phyloP scores from a whole-genome alignment of 257 asterid genomes.

The Lantana camara region DNA sequence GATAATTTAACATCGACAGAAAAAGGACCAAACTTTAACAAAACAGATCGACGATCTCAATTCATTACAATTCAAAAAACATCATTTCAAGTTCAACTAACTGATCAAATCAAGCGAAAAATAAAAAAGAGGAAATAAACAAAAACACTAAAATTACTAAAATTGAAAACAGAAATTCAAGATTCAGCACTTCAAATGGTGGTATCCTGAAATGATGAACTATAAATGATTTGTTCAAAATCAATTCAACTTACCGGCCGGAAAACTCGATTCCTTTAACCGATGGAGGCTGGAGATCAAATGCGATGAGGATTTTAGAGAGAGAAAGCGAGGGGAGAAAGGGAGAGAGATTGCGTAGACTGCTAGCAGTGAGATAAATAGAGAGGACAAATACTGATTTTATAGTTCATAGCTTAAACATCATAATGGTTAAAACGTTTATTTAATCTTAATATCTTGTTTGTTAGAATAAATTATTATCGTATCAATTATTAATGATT shows the following conservation, averaged over 20 bases:
- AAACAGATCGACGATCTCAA: slow-evolving; percentile 27
- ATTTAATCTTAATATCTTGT: neutral
- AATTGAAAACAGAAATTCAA: slow-evolving; percentile 19
- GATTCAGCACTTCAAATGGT: slow-evolving; percentile 31
- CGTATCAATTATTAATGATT: too few species aligned
- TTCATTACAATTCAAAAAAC: slow-evolving; percentile 24
- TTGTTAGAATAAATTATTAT: neutral
- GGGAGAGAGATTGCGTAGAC: slow-evolving; percentile 61
- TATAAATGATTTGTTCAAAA: slow-evolving; percentile 15
- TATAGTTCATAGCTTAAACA: slow-evolving; percentile 12
- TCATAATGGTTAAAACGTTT: slow-evolving; percentile 10
- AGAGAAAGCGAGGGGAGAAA: slow-evolving; percentile 33
- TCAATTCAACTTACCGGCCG: slow-evolving; percentile 45
- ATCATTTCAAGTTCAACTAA: slow-evolving; percentile 25
- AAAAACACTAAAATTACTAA: neutral
- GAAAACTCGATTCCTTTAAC: slow-evolving; percentile 17
- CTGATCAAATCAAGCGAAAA: slow-evolving; percentile 23
- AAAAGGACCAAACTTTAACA: neutral
- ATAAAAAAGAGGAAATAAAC: neutral
- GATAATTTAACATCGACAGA: slow-evolving; percentile 7
- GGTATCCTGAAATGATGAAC: slow-evolving; percentile 6
- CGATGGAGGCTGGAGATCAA: slow-evolving; percentile 35
- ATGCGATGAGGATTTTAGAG: slow-evolving; percentile 32
- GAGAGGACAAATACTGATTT: slow-evolving; percentile 4
- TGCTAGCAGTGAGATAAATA: slow-evolving; percentile 31